Base-by-base conservation (phyloP, 306 rosid species). In the Comarum palustre region DNA sequence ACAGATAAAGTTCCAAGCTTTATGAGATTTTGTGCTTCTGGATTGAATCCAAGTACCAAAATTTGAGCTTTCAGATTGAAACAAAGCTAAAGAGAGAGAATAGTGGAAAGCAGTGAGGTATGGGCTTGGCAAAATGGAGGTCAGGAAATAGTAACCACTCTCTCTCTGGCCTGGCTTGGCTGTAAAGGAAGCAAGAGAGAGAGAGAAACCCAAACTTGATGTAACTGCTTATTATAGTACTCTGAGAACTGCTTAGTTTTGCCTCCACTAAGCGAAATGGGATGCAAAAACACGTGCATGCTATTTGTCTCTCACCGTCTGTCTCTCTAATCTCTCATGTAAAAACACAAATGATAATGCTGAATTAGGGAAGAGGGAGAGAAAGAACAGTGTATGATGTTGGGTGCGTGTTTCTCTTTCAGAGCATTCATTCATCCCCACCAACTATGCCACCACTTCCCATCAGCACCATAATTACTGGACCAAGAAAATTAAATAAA, bases 381-480 rank as follows among this genome's bases (percentile, higher is more conserved):
- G 48, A 52, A 3, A 50, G 34, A n/a, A 27, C 36, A 14, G 34
- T 59, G 1, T 29, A 29, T 55, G 71, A 14, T 59, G 89, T 87
- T 82, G 93, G 93, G 59, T 84, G 86, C 75, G 87, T 65, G 60
- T 74, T 34, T 75, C 72, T 75, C 69, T 78, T 59, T 38, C 77
- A 71, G 78, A 45, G 87, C 92, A 93, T 90, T 93, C 87, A 93
- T 87, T 90, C 92, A 82, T 75, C 69, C 85, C 74, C 84, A 90
- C 84, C 97, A 82, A 89, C 89, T 82, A 66, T 34, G 69, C 68
- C 55, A 73, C 69, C 82, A 84, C 84, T 51, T 62, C 82, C 79
- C 39, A 38, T 79, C 90, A 48, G 74, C 71, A 58, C 74, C 87
- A 66, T 60, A 73, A 73, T 69, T 75, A 66, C 63, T 57, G 43